Evolutionary conservation across 306 rosid species (phyloP).

Genomic region (Fragaria vesca): DNA sequence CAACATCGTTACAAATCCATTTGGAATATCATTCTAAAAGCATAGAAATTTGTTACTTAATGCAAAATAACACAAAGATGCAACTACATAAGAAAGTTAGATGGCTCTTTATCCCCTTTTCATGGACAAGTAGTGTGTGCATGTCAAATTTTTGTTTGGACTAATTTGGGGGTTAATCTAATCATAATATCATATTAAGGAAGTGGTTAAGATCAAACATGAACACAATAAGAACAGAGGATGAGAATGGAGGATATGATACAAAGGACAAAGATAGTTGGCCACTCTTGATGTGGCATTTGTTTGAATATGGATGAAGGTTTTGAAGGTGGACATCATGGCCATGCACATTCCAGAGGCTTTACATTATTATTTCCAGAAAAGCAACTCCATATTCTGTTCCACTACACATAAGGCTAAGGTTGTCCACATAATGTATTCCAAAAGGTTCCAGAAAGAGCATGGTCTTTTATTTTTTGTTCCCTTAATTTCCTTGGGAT

Average conservation of each 20-base stretch:
- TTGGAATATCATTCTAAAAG: not conserved
- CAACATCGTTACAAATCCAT: not conserved
- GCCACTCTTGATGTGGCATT: slow-evolving; percentile 22
- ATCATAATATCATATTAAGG: not conserved
- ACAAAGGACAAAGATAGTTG: slow-evolving; percentile 4
- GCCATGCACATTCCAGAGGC: not conserved
- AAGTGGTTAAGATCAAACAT: not conserved
- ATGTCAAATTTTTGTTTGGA: not conserved
- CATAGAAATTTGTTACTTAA: not conserved
- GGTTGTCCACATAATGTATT: slow-evolving; percentile 11
- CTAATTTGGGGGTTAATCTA: not conserved
- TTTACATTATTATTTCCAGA: not conserved
- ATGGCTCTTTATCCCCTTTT: not conserved
- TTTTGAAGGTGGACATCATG: slow-evolving; percentile 12
- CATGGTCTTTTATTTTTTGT: not conserved
- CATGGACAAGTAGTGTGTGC: not conserved
- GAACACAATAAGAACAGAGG: not conserved
- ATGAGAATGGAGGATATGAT: slow-evolving; percentile 9
- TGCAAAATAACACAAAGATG: not conserved
- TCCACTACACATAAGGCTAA: slow-evolving; percentile 22
- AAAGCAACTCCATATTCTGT: slow-evolving; percentile 19
- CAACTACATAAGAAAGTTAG: not conserved
- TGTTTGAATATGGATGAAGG: slow-evolving; percentile 32
- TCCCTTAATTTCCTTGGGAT: not conserved
- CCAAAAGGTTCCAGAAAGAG: slow-evolving; percentile 10